Conservation (phyloP, 2,329 filamentous ascomycete genomes). For the Aschersonia sp. region DNA sequence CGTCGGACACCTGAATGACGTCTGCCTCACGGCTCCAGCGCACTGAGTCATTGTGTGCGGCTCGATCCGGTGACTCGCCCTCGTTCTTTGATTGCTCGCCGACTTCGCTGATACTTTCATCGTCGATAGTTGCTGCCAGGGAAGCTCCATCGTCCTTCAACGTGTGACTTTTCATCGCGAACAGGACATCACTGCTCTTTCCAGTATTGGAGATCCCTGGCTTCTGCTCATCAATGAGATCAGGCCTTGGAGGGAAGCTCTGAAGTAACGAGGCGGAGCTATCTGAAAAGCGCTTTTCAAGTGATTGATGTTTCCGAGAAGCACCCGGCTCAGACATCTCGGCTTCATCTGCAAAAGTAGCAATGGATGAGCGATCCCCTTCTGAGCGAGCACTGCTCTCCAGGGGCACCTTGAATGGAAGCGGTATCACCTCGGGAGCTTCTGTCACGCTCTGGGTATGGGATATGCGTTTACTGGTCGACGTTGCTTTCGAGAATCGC, state of each 20-base stretch:
- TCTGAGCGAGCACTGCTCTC: slow-evolving; percentile 24
- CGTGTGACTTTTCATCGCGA: slow-evolving; percentile 18
- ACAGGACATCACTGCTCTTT: slow-evolving; percentile 32
- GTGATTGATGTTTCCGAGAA: slow-evolving; percentile 16
- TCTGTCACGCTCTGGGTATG: slow-evolving; percentile 15
- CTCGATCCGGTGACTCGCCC: slow-evolving; percentile 6
- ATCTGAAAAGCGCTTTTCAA: slow-evolving; percentile 33
- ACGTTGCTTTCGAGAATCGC: slow-evolving; percentile 9
- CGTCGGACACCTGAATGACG: background rate
- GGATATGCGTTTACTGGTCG: slow-evolving; percentile 6
- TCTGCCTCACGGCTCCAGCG: background rate
- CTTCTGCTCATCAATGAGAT: slow-evolving; percentile 3
- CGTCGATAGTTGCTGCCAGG: slow-evolving; percentile 43
- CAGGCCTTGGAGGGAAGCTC: slow-evolving; percentile 24
- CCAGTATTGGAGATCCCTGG: slow-evolving; percentile 9
- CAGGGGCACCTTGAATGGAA: slow-evolving; percentile 48
- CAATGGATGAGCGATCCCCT: slow-evolving; percentile 49
- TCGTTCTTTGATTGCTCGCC: slow-evolving; percentile 15
- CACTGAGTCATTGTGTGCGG: background rate
- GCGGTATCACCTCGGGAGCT: slow-evolving; percentile 39
- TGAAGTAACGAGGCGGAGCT: slow-evolving; percentile 29
- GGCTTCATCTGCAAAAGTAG: slow-evolving; percentile 51
- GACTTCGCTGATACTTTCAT: slow-evolving; percentile 28
- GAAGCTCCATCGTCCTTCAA: slow-evolving; percentile 33
- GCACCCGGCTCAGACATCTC: slow-evolving; percentile 16